These are phyloP conservation scores for Russula dissimulans DNA, from an alignment of 768 basidiomycete species.

Conservation along the genomic window DNA sequence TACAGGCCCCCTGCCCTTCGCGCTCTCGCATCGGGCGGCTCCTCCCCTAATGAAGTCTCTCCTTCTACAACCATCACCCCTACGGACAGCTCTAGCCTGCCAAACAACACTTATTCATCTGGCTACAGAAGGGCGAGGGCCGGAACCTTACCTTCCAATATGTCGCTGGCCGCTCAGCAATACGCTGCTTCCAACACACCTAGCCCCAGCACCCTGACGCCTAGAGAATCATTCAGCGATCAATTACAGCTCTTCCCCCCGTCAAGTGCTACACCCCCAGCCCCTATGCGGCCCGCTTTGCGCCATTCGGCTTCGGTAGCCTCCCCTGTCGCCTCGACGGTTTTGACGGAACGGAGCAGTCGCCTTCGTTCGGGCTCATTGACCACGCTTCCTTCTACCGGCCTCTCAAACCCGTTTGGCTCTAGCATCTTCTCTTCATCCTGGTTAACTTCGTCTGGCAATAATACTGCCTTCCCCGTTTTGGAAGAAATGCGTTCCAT, in stretches of 20 bases:
- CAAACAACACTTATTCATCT: constrained; percentile 70
- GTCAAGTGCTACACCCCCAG: constrained; percentile 31
- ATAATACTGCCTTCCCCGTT: constrained; percentile 45
- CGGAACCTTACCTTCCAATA: constrained; percentile 94
- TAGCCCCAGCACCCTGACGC: constrained; percentile 36
- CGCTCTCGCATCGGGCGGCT: constrained; percentile 55
- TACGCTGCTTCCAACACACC: constrained; percentile 60
- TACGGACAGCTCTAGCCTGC: constrained; percentile 47
- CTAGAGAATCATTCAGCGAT: constrained; percentile 41
- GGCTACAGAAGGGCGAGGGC: constrained; percentile 94
- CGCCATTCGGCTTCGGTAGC: constrained; percentile 72
- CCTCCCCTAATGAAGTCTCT: constrained; percentile 60
- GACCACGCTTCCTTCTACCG: constrained; percentile 64
- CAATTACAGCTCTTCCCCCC: constrained; percentile 34
- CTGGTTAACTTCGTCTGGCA: constrained; percentile 65
- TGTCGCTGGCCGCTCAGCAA: constrained; percentile 77
- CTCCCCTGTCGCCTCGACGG: constrained; percentile 44
- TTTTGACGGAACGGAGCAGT: constrained; percentile 58
- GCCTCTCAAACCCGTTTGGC: constrained; percentile 77
- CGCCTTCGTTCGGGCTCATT: constrained; percentile 89
- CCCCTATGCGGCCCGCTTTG: constrained; percentile 53
- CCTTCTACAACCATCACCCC: constrained; percentile 45
- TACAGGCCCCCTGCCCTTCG: constrained; percentile 79
- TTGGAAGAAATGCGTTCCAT: constrained; percentile 77
- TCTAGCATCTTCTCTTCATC: constrained; percentile 84